phyloP scores from a whole-genome alignment of 2,329 filamentous ascomycete species.

The Botrytis sinoallii region DNA sequence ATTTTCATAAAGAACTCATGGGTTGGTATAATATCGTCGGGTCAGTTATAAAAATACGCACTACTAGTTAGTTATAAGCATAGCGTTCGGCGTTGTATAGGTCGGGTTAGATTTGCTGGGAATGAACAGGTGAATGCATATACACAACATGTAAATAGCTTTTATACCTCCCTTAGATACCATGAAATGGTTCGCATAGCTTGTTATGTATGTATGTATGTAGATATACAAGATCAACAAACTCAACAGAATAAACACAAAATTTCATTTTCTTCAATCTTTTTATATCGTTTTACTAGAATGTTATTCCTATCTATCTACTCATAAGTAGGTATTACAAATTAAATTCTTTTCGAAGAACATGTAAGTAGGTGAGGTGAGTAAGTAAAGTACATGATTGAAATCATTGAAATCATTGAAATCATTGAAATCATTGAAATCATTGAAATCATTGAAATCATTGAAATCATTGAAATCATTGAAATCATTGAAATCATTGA shows the following conservation, averaged over 20 bases:
- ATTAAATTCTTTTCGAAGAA: not conserved
- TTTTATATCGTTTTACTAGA: not conserved
- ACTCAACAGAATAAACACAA: not conserved
- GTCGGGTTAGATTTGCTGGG: not conserved
- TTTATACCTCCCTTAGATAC: not conserved
- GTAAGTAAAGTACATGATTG: too few species aligned
- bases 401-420: too few species aligned
- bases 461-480: too few species aligned
- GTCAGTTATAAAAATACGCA: not conserved
- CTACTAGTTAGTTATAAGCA: constrained; percentile 1
- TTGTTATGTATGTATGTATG: not conserved
- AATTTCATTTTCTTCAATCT: not conserved
- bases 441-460: too few species aligned
- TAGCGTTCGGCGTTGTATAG: constrained; percentile 16
- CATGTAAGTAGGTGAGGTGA: not conserved
- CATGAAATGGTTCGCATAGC: not conserved
- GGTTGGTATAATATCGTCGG: not conserved
- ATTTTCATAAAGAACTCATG: not conserved
- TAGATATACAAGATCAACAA: not conserved
- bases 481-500: too few species aligned
- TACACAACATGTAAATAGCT: not conserved
- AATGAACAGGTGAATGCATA: not conserved
- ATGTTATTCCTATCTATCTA: not conserved
- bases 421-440: too few species aligned
- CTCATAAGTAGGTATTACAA: not conserved